phyloP scores from a whole-genome alignment of 2,329 filamentous ascomycete genomes.

The Neospermospora avenae region DNA sequence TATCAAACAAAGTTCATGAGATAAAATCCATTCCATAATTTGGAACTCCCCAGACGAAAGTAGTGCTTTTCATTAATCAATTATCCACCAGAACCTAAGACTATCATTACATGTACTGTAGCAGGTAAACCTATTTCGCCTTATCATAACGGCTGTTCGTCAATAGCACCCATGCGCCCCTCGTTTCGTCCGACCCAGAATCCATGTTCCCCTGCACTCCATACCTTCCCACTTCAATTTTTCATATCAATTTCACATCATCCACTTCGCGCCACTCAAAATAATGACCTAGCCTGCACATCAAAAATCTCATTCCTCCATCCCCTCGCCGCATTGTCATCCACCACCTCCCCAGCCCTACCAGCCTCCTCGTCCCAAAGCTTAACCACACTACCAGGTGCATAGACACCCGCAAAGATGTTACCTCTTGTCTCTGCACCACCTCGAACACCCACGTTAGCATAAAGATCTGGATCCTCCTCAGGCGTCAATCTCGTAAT shows the following conservation, averaged over 20 bases:
- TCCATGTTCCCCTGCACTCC: not conserved
- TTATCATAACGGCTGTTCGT: not conserved
- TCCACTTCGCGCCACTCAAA: not conserved
- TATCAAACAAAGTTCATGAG: too few species aligned
- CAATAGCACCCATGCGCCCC: not conserved
- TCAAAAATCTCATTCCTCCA: slow-evolving; percentile 88
- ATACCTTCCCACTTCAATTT: too few species aligned
- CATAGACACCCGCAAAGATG: slow-evolving; percentile 80
- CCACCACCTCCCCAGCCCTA: slow-evolving; percentile 67
- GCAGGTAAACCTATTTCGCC: not conserved
- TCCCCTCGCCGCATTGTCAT: slow-evolving; percentile 56
- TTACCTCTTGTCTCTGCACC: slow-evolving; percentile 51
- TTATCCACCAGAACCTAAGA: not conserved
- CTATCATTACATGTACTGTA: slow-evolving; percentile 1
- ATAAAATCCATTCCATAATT: too few species aligned
- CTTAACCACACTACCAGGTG: slow-evolving; percentile 84
- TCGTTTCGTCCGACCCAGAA: not conserved
- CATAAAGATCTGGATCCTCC: slow-evolving; percentile 73
- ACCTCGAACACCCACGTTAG: slow-evolving; percentile 65
- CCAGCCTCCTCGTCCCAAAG: slow-evolving; percentile 82
- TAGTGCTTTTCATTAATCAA: not conserved
- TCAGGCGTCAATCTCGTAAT: slow-evolving; percentile 69
- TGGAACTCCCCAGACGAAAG: too few species aligned
- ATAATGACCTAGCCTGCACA: slow-evolving; percentile 31
- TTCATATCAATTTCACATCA: not conserved